These are phyloP conservation scores for Zasmidium cellare DNA, from an alignment of 2,329 filamentous ascomycete species.

Conservation along the genomic window DNA sequence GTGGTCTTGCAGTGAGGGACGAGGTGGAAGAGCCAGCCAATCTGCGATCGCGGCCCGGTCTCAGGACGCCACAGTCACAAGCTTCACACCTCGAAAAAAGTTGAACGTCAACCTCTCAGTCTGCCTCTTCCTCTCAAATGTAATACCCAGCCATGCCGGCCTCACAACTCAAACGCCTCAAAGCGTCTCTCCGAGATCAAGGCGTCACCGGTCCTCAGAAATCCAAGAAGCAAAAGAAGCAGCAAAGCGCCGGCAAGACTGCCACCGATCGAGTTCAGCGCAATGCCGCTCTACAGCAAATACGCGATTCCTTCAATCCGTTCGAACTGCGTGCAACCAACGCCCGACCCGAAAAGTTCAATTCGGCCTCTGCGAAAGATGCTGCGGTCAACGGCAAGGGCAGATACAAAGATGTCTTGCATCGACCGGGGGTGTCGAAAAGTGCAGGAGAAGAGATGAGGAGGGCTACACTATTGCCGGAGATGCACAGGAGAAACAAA, in stretches of 20 bases:
- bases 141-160: slow-evolving; percentile 67
- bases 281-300: slow-evolving; percentile 75
- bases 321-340: slow-evolving; percentile 75
- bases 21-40: neutral
- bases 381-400: slow-evolving; percentile 42
- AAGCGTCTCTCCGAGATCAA: slow-evolving; percentile 83
- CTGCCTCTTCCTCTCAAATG: neutral
- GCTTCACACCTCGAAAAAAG: slow-evolving; percentile 21
- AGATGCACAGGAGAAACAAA: slow-evolving; percentile 87
- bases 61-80: slow-evolving; percentile 6
- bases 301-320: slow-evolving; percentile 95
- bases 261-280: slow-evolving; percentile 71
- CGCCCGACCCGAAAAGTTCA: slow-evolving; percentile 76
- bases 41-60: neutral
- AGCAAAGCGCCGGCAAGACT: slow-evolving; percentile 49
- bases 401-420: slow-evolving; percentile 58
- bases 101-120: slow-evolving; percentile 3
- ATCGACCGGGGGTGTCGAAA: slow-evolving; percentile 80
- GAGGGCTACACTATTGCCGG: slow-evolving; percentile 78
- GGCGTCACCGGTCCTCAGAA: slow-evolving; percentile 89
- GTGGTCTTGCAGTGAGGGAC: neutral
- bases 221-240: slow-evolving; percentile 87
- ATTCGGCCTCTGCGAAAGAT: slow-evolving; percentile 50
- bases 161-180: slow-evolving; percentile 94
- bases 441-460: slow-evolving; percentile 85